Evolutionary conservation across 148 eudicot genomes (phyloP), one percentile per base, ranked within the genome.

Genomic region (Fagopyrum tataricum): DNA sequence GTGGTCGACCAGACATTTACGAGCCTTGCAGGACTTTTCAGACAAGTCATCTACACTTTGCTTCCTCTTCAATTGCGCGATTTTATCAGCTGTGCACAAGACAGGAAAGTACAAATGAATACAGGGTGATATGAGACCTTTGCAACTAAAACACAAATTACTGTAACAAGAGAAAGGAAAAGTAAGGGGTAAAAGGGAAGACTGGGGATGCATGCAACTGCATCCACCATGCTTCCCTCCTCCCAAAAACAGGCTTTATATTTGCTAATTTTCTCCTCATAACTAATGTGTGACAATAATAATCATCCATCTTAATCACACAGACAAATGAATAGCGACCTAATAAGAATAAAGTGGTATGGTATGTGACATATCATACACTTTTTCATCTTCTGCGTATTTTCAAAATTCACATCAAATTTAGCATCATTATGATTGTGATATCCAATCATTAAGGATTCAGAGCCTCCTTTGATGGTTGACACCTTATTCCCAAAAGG

Each of bases 51-150:
- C 87, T 66, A 56, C 67, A 56, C 40, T 40, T 73, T 64, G 82
- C 85, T 91, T 91, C 77, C 89, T 84, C 74, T 91, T 88, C 72
- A 76, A 82, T 72, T 84, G 89, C 51, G 77, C 66, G 4, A 37
- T 77, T 75, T 83, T 80, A 76, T 75, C 43, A 44, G 83, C 96
- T 90, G 78, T 52, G 67, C 31, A 83, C 13, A 73, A 44, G 13
- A 61, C 44, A 73, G 39, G 52, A 64, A 10, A 72, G 18, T n/a
- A 59, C 15, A 15, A 44, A 78, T n/a, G 40, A 68, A 21, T 0
- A 56, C 14, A 48, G 41, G 31, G 12, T 26, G 4, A 61, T 7
- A 61, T 61, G 67, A 26, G 41, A 4, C 17, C 41, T 6, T 55
- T 55, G 26, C 31, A 55, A 4, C 21, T 55, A 20, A 55, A 15